Percentiles rank a stretch among this genome's conserved stretches.
These are phyloP conservation scores for Chlamydomonas sp. DNA, from an alignment of 139 green algal species.

Conservation along the genomic window DNA sequence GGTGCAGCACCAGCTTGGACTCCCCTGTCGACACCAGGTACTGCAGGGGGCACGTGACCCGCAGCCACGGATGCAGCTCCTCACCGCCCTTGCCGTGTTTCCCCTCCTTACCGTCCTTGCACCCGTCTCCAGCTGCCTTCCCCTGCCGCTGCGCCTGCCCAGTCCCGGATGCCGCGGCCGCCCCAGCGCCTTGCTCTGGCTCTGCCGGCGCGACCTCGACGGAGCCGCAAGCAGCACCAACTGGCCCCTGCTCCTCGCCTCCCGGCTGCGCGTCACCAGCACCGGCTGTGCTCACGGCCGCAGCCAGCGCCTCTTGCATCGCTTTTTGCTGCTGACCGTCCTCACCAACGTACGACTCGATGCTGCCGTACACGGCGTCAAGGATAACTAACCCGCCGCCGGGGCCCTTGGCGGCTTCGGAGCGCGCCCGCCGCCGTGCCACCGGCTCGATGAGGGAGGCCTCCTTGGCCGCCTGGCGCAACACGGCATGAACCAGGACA, in stretches of 20 bases:
- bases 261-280: not conserved
- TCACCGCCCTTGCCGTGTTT: not conserved
- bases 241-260: no score
- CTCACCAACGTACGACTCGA: constrained; percentile 39
- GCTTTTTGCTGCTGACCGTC: constrained; percentile 28
- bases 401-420: constrained; percentile 36
- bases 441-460: constrained; percentile 49
- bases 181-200: no score
- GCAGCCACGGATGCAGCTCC: constrained; percentile 48
- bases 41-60: constrained; percentile 64
- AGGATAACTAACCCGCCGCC: constrained; percentile 55
- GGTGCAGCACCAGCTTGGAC: constrained; percentile 50
- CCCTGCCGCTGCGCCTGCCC: not conserved
- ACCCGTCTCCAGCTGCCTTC: not conserved
- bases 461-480: constrained; percentile 35
- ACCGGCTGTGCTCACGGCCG: not conserved
- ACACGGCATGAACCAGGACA: not conserved
- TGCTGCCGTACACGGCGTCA: constrained; percentile 57
- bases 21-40: constrained; percentile 55
- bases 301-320: not conserved
- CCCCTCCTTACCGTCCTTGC: not conserved
- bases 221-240: no score
- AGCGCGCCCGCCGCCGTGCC: constrained; percentile 36
- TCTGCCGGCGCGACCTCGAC: no score
- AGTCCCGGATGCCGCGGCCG: no score